Conservation (phyloP, 441 rosid genomes). For the Dalechampia spathulata region DNA sequence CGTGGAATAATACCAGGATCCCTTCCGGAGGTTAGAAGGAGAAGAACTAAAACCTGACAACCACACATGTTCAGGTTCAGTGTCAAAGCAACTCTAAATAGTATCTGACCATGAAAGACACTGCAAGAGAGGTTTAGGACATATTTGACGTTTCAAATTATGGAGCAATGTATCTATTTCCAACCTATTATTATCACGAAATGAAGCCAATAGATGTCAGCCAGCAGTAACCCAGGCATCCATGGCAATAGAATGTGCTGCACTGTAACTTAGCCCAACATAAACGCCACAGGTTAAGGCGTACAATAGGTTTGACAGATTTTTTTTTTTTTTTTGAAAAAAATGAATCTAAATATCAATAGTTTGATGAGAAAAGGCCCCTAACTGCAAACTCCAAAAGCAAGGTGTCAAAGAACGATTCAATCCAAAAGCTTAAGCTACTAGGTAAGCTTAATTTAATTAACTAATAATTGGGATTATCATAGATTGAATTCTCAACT, state of each 20-base stretch:
- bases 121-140: not conserved
- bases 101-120: not conserved
- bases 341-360: no score
- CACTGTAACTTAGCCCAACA: no score
- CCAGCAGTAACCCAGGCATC: not conserved
- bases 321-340: no score
- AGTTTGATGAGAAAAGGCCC: no score
- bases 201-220: not conserved
- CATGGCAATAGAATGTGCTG: not conserved
- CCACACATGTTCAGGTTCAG: slow-evolving; percentile 6
- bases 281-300: no score
- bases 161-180: not conserved
- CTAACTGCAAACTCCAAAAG: no score
- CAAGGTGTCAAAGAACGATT: no score
- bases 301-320: no score
- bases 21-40: slow-evolving; percentile 85
- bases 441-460: no score
- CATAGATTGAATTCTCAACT: no score
- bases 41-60: slow-evolving; percentile 72
- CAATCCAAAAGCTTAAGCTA: no score
- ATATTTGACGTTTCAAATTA: not conserved
- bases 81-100: not conserved
- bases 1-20: slow-evolving; percentile 97
- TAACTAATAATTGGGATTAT: no score
- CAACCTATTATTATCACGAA: not conserved